Base-by-base conservation (phyloP, 257 asterid genomes). In the Jacaranda mimosifolia region DNA sequence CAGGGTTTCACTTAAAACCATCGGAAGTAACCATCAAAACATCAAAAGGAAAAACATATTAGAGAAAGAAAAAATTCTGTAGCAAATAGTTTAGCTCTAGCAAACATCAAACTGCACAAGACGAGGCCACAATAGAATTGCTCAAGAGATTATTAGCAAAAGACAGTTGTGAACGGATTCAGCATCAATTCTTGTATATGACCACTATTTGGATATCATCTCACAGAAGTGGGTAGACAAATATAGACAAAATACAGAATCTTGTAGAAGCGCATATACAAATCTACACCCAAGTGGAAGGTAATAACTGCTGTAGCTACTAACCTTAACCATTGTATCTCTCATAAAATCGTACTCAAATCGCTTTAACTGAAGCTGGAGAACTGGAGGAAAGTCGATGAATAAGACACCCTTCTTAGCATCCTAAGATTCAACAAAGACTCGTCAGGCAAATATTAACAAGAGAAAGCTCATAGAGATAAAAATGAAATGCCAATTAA, bases 311-410 rank as follows among this genome's bases (percentile, higher is more conserved):
- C 63, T 58, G 63, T 18, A 10, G 73, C 45, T 43, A 83, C 97
- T 85, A 70, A 91, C 97, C 97, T 91, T 91, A 57, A 91, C 97
- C 97, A 91, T 91, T 57, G 96, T 91, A 84, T 90, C 97, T 57
- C 97, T 86, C 96, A 91, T 91, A 80, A 91, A 91, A 82, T 91
- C 97, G 70, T 91, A 91, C 83, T 91, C 97, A 77, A 91, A 91
- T 66, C 97, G 87, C 90, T 91, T 91, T 74, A 91, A 87, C 83
- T 91, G 97, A 79, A 91, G 97, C 86, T 90, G 96, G 52, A 91
- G 92, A 63, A 91, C 96, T 40, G 97, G 97, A 80, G 97, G 97
- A 82, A 90, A 91, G 78, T 91, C 97, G 14, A 90, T 91, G 83
- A 91, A 91, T 63, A 90, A 87, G 73, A 91, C 97, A 56, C 97